Base-by-base conservation (phyloP, 305 asterid species). In the Fraxinus latifolia region DNA sequence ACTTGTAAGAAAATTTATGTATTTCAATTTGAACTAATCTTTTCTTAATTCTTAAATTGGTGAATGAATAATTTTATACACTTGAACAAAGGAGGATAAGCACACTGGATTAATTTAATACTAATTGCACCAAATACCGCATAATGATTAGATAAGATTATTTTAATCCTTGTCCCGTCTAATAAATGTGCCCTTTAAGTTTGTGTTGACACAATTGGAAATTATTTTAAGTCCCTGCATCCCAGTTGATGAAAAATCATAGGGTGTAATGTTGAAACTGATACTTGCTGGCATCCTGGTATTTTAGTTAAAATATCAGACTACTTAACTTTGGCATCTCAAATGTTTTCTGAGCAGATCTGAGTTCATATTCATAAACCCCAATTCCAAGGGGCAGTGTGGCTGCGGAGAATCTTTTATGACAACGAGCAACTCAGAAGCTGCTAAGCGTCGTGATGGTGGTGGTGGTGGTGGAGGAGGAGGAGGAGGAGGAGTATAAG, bases 321-420 rank as follows among this genome's bases (percentile, higher is more conserved):
- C 11, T 15, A 5, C 47, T 44, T 37, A 42, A 42, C 31, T 55
- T 31, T 77, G 78, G 84, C 85, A 44, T 82, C 74, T 80, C 37
- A 32, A 21, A 81, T 74, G 36, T 85, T 33, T 58, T 50, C n/a
- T 53, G 77, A 27, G 78, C 93, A 95, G 97, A 91, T 95, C 98
- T 1, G 99, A 95, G 86, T 95, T 95, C 79, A 88, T 95, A 79
- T 95, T 94, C 82, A 86, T 95, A 82, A 95, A 95, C 86, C 98
- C 99, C 70, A 95, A 95, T 83, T 87, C 98, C 1, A 85, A 82
- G 80, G 98, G 98, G 62, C 97, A 95, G 84, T 95, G 99, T 77
- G 98, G 99, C 80, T 95, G 98, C 78, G 97, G 98, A 77, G 98
- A 93, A 87, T 93, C 98, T 55, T 95, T 93, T 82, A 91, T 95